A percentile compares a stretch with the other conserved stretches of the same genome.
These are phyloP conservation scores for Globisporangium iwayamae DNA, from an alignment of 352 stramenopile species.

Conservation along the genomic window DNA sequence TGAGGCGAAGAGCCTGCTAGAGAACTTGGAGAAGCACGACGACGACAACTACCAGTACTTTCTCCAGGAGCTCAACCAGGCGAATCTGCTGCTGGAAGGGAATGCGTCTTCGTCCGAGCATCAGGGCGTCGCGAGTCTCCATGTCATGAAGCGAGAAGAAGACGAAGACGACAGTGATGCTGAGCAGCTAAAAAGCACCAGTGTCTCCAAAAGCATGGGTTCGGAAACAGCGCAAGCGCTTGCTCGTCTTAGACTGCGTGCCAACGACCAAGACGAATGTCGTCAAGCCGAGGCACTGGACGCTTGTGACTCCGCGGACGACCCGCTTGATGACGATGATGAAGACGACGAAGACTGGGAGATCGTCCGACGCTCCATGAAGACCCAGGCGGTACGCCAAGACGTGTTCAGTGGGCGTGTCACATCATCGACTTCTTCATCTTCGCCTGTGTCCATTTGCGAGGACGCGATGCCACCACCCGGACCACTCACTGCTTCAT, in stretches of 20 bases:
- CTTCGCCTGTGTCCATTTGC: neutral
- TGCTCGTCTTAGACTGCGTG: neutral
- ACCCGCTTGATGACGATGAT: conserved; percentile 1
- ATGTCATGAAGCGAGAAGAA: neutral
- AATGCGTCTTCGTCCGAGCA: neutral
- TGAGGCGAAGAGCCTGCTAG: conserved; percentile 53
- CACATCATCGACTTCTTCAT: neutral
- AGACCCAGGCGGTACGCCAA: conserved; percentile 16
- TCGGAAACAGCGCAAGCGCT: neutral
- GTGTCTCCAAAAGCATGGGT: neutral
- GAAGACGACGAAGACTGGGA: conserved; percentile 35
- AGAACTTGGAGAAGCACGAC: conserved; percentile 32
- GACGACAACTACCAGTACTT: conserved; percentile 79
- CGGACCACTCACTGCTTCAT: neutral
- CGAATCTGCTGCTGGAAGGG: conserved; percentile 28
- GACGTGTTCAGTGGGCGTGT: neutral
- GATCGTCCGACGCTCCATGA: conserved; percentile 30
- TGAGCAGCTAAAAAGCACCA: neutral
- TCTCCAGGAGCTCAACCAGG: conserved; percentile 48
- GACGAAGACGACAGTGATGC: neutral
- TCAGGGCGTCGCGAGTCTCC: neutral
- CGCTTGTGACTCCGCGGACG: neutral
- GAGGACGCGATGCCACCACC: neutral
- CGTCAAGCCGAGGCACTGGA: neutral
- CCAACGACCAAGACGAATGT: neutral